Base-by-base conservation (phyloP, 164 flowering plant species). In the Santalum album region DNA sequence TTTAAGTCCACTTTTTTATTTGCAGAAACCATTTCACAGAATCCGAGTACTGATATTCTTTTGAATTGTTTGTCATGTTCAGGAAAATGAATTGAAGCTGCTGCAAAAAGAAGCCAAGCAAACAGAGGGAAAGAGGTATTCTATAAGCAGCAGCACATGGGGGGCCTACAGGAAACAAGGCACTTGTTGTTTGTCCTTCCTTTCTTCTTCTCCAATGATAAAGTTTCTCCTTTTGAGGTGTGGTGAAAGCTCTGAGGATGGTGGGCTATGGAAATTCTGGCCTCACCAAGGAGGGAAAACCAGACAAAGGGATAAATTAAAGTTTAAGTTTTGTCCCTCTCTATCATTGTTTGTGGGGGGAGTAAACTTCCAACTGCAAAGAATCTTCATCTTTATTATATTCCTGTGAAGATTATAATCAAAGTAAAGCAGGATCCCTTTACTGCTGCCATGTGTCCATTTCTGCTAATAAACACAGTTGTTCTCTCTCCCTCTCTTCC, bases 21-120 rank as follows among this genome's bases (percentile, higher is more conserved):
- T 32, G 4, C 34, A 3, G 34, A 9, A 29, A 3, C 4, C 4
- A 2, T 6, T 6, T 6, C 4, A n/a, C 4, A 4, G n/a, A 17
- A 42, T 42, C n/a, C 5, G n/a, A 3, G 40, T 17, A 17, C 29
- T 56, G 39, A 54, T 12, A 15, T 24, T 43, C 21, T 49, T 36
- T 50, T 1, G 25, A 15, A 26, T 21, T 24, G 34, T 52, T 24
- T 59, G 46, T 43, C 7, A 18, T 44, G 39, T 39, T 39, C 71
- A 70, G 74, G 65, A 39, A 71, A 71, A 54, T 71, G 55, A 71
- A 46, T 21, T 42, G 60, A 55, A n/a, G 61, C 42, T 51, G 53
- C 25, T 51, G 54, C 21, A 47, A 40, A 56, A 16, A 60, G 18
- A 36, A 29, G 57, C 40, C 21, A 7, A 20, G n/a, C 27, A 47